Base-by-base conservation (phyloP, 108 stramenopile species). In the Nannochloropsis salina region DNA sequence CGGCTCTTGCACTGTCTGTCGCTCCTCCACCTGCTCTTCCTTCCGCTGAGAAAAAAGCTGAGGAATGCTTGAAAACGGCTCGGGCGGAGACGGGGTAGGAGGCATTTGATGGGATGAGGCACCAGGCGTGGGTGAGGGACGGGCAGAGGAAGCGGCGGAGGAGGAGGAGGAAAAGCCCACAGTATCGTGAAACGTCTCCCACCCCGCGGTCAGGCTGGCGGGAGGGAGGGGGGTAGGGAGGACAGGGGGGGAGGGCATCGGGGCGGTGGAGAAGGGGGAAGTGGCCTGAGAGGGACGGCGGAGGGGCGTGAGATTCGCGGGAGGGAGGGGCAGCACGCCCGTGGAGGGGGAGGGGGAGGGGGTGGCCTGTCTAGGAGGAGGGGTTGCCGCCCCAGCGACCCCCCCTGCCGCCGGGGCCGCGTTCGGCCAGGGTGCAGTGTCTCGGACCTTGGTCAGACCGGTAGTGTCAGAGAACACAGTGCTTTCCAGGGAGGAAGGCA, bases 161-260 rank as follows among this genome's bases (percentile, higher is more conserved):
- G 4, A 74, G 61, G 61, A 74, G 61, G 61, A 74, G 6, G n/a
- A 15, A 8, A 74, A 74, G 61, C 61, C 61, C 6, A 74, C 61
- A 4, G 61, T n/a, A n/a, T 74, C 61, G 61, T 74, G 61, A 74
- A 74, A 74, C n/a, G 61, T n/a, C n/a, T 74, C 61, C 61, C 61
- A 74, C 3, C 20, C 61, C 2, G 61, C 61, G n/a, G 61, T n/a
- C 61, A n/a, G 15, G n/a, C 3, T 15, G 15, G 61, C 20, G n/a
- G 15, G 61, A 74, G 61, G 61, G 6, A 15, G 6, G 61, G 61
- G 61, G 6, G 61, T 1, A 74, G 8, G 61, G 4, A n/a, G 61
- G 61, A n/a, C 4, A 8, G 61, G 61, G n/a, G 61, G 61, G 15
- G 61, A n/a, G n/a, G 61, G 61, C 15, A n/a, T 15, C 20, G 61